Evolutionary conservation across 176 grass and related monocot species (phyloP).

Genomic region (Tillandsia leiboldiana): DNA sequence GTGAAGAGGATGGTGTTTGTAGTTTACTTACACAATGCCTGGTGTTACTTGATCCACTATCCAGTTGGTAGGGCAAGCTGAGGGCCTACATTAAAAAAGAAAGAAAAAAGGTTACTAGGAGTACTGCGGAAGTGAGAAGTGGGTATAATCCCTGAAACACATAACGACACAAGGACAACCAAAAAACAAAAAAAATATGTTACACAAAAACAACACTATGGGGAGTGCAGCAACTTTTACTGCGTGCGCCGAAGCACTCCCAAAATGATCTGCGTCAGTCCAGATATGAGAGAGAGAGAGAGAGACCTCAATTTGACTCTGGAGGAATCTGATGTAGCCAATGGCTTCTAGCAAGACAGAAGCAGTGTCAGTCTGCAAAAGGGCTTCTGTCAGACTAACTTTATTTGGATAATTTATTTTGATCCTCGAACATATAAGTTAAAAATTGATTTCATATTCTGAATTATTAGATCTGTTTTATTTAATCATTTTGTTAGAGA

Average conservation of each 20-base stretch:
- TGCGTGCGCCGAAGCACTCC: slow-evolving; percentile 6
- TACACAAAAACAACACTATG: slow-evolving; percentile 17
- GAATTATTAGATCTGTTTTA: no score
- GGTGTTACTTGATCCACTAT: slow-evolving; percentile 19
- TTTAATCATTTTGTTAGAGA: no score
- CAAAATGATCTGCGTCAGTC: slow-evolving; percentile 27
- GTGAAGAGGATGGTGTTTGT: no score
- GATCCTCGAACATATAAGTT: no score
- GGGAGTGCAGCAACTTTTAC: slow-evolving; percentile 40
- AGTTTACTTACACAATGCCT: slow-evolving; percentile 1
- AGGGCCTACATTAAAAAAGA: slow-evolving; percentile 48
- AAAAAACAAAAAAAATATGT: slow-evolving; percentile 29
- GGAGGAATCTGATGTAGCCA: slow-evolving; percentile 99
- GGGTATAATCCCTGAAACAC: slow-evolving; percentile 20
- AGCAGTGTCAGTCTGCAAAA: slow-evolving; percentile 97
- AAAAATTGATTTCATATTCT: no score
- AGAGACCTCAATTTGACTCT: slow-evolving; percentile 94
- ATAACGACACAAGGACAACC: slow-evolving; percentile 6
- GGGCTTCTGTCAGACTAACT: slow-evolving; percentile 37
- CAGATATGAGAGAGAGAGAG: neutral
- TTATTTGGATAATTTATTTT: slow-evolving; percentile 24
- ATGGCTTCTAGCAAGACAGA: slow-evolving; percentile 98
- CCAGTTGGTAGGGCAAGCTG: slow-evolving; percentile 64
- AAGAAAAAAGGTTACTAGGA: slow-evolving; percentile 6
- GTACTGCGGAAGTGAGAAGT: neutral